Base-by-base conservation (phyloP, 2,329 filamentous ascomycete species). In the Parastagonospora avenae region DNA sequence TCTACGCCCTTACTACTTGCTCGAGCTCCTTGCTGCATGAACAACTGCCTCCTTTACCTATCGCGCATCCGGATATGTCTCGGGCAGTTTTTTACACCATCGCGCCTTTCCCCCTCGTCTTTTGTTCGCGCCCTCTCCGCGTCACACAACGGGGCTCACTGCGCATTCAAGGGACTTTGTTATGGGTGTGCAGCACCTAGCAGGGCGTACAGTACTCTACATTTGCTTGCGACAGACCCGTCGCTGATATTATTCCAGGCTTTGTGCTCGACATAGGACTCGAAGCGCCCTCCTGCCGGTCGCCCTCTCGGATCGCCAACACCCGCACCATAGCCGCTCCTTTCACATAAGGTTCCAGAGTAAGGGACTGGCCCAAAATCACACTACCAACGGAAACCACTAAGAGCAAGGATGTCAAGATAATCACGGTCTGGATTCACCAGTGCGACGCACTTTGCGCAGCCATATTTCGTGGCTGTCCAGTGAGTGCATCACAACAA, bases 71-170 rank as follows among this genome's bases (percentile, higher is more conserved):
- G 5, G 19, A 24, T 24, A 3, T 24, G 19, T 24, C 19, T 24
- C 19, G 19, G 19, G 5, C 19, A 24, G 19, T 24, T 24, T 40
- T 46, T 19, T 41, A 33, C 11, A 40, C 35, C 48, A 30, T 50
- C 50, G 45, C 50, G 16, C 40, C 42, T 41, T 45, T 44, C 50
- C 48, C 19, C 40, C 31, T 45, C 50, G 48, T 46, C 24, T 42
- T 44, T 29, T 42, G 40, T 42, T 19, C 30, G 35, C 40, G 43
- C 27, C 40, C 15, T 7, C 30, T n/a, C 31, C 37, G 15, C 44
- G 51, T 57, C 57, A 38, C 47, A 49, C 54, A 39, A 38, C 29
- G 27, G 45, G 40, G 37, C 46, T 35, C 35, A 33, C 42, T 39
- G 30, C 46, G 37, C 42, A 30, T 31, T 45, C 39, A 50, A 36